phyloP scores from a whole-genome alignment of 2,329 filamentous ascomycete genomes.

The Pyrenophora tritici-repentis region DNA sequence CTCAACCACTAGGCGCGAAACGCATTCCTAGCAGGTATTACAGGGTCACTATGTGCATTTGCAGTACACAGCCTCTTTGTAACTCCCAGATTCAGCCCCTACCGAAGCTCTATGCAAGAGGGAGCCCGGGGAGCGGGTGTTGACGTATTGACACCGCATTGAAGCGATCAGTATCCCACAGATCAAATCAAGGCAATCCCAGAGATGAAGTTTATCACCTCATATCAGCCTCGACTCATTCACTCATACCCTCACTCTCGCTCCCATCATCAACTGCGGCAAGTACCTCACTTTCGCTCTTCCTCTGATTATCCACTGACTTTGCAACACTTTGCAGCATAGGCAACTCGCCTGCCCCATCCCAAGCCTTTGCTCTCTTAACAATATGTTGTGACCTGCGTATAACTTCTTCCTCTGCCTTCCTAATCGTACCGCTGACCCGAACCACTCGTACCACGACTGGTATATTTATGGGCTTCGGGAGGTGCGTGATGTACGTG shows the following conservation, averaged over 20 bases:
- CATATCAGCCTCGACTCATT: slow-evolving; percentile 4
- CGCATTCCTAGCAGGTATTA: no score
- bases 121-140: no score
- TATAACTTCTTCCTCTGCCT: slow-evolving; percentile 88
- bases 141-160: no score
- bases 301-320: slow-evolving; percentile 28
- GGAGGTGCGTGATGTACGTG: slow-evolving; percentile 76
- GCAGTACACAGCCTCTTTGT: no score
- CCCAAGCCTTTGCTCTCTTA: slow-evolving; percentile 63
- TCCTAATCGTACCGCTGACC: slow-evolving; percentile 91
- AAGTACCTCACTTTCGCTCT: slow-evolving; percentile 22
- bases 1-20: no score
- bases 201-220: no score
- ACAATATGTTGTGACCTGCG: slow-evolving; percentile 74
- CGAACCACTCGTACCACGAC: slow-evolving; percentile 85
- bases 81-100: no score
- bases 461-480: slow-evolving; percentile 60
- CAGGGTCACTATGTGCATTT: no score
- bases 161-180: no score
- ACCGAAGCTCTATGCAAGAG: no score
- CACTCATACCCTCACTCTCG: slow-evolving; percentile 31
- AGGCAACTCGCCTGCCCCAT: slow-evolving; percentile 13
- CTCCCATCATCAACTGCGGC: slow-evolving; percentile 19
- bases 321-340: slow-evolving; percentile 31
- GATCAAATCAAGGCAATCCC: no score